Conservation (phyloP, 2,329 filamentous ascomycete genomes). For the Fusarium vanettenii region DNA sequence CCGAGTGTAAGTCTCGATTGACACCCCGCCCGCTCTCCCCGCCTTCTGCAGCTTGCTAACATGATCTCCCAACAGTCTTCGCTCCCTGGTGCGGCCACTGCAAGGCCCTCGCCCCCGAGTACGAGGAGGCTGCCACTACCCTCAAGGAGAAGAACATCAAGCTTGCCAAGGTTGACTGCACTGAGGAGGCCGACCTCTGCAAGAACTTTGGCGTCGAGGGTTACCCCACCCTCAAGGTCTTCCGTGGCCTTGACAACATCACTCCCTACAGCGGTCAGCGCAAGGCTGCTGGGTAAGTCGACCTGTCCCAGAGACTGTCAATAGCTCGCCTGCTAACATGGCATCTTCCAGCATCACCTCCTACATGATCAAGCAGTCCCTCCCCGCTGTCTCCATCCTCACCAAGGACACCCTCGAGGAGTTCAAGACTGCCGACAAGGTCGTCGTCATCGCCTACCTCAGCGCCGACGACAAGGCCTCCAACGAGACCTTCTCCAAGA, state of each 20-base stretch:
- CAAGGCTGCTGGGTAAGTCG: conserved; percentile 79
- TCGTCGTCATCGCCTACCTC: conserved; percentile 92
- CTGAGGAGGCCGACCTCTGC: conserved; percentile 92
- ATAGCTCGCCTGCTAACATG: conserved; percentile 32
- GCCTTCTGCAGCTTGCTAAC: conserved; percentile 49
- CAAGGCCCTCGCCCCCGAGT: conserved; percentile 96
- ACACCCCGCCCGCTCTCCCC: neutral
- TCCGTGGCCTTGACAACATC: conserved; percentile 88
- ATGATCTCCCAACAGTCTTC: conserved; percentile 71
- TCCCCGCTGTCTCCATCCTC: conserved; percentile 89
- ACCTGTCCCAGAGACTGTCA: neutral
- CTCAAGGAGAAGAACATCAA: conserved; percentile 90
- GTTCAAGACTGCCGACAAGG: conserved; percentile 98
- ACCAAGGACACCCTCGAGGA: conserved; percentile 87
- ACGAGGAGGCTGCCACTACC: conserved; percentile 85
- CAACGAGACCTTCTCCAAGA: conserved; percentile 83
- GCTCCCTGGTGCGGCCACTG: conserved; percentile 98
- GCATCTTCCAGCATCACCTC: conserved; percentile 66
- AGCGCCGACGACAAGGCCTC: conserved; percentile 83
- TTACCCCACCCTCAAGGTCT: conserved; percentile 98
- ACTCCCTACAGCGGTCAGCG: conserved; percentile 88
- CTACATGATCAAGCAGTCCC: conserved; percentile 98
- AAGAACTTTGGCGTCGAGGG: conserved; percentile 91
- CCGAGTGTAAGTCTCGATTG: conserved; percentile 80
- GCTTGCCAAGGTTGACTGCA: conserved; percentile 93